phyloP scores from a whole-genome alignment of 176 grass and related monocot genomes.

The Echinochloa phyllopogon region DNA sequence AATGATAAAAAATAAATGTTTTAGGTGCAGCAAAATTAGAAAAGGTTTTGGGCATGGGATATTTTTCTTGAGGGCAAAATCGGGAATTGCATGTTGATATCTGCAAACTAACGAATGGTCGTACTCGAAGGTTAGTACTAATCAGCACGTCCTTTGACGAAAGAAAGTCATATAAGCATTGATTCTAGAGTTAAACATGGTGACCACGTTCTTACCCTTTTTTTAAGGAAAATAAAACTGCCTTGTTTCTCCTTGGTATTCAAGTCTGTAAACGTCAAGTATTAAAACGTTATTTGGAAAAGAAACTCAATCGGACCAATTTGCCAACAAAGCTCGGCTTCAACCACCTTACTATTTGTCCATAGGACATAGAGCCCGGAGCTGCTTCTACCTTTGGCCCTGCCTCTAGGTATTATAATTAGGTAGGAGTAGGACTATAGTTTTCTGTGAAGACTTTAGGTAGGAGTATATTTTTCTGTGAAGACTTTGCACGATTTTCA shows the following conservation, averaged over 20 bases:
- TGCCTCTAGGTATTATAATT: too few species aligned
- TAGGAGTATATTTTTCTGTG: too few species aligned
- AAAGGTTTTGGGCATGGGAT: neutral
- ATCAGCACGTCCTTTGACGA: neutral
- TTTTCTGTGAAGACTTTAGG: too few species aligned
- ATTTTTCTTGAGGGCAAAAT: neutral
- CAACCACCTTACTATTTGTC: too few species aligned
- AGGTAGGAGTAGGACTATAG: too few species aligned
- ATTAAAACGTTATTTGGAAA: neutral
- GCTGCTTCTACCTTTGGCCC: too few species aligned
- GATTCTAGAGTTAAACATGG: neutral
- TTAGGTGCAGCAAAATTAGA: too few species aligned
- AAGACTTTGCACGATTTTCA: too few species aligned
- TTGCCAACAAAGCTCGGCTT: neutral
- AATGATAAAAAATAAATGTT: too few species aligned
- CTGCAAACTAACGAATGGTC: neutral
- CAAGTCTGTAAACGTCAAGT: neutral
- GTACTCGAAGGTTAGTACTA: neutral
- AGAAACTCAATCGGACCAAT: neutral
- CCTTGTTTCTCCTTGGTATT: neutral
- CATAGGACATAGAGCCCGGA: too few species aligned
- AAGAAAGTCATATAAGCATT: neutral
- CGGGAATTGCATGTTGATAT: neutral
- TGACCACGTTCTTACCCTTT: neutral
- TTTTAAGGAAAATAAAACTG: neutral